Conservation (phyloP, 2,329 filamentous ascomycete species). For the Aureobasidium sp. region DNA sequence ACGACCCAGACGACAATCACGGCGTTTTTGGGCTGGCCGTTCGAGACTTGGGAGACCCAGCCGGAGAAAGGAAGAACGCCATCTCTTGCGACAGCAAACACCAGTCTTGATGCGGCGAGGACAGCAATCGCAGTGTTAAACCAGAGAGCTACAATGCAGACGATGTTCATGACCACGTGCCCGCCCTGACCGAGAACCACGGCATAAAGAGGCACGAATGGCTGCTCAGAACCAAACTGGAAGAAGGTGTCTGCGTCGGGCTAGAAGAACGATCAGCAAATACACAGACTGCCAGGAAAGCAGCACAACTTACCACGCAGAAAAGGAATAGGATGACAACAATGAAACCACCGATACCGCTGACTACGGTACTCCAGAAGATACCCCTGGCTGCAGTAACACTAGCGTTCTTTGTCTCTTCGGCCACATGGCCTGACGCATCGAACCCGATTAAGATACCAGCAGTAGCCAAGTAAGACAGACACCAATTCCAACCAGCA, state of each 20-base stretch:
- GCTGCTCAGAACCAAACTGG: conserved; percentile 46
- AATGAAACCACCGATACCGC: conserved; percentile 46
- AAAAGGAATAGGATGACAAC: conserved; percentile 52
- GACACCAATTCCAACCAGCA: conserved; percentile 53
- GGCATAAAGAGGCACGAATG: conserved; percentile 51
- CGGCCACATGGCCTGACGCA: conserved; percentile 51
- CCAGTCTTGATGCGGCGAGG: conserved; percentile 51
- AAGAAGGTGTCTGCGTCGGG: conserved; percentile 46
- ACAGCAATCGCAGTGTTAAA: conserved; percentile 54
- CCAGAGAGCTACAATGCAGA: conserved; percentile 39
- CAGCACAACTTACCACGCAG: conserved; percentile 30
- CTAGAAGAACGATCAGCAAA: conserved; percentile 10
- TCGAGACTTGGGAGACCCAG: conserved; percentile 47
- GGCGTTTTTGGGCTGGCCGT: conserved; percentile 51
- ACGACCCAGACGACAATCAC: conserved; percentile 50
- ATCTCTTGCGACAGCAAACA: conserved; percentile 54
- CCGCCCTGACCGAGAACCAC: conserved; percentile 46
- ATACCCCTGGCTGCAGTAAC: conserved; percentile 48
- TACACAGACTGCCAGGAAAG: background rate
- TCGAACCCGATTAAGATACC: conserved; percentile 54
- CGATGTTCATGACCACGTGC: conserved; percentile 51
- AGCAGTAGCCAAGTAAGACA: conserved; percentile 52
- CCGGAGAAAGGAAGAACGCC: conserved; percentile 50
- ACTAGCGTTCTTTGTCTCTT: conserved; percentile 52
- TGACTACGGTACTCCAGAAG: conserved; percentile 51